Evolutionary conservation across 495 filamentous ascomycete species (phyloP), one percentile per base, ranked within the genome.

Genomic region (Penicillium silybi): DNA sequence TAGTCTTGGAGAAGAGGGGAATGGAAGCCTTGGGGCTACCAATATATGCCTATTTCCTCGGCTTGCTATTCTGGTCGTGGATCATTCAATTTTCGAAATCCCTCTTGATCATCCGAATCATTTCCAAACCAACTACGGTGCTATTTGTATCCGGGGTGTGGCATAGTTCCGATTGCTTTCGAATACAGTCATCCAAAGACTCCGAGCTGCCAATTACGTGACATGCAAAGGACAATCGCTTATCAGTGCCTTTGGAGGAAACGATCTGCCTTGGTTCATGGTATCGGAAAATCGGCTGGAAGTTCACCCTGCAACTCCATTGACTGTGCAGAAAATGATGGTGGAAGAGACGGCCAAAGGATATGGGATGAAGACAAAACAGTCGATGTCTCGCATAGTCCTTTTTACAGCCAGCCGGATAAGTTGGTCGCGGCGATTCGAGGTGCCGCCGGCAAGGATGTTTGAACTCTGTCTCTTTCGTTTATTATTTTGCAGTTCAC

Each of bases 121-220:
- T 23, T n/a, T 6, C 41, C 22, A 8, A 4, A 37, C 20, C 45
- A 2, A 55, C 50, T 2, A 53, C 57, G 4, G 11, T 81, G 40
- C 59, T 79, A 48, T 65, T 77, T 44, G 65, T 80, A 15, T 74
- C 71, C 9, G 79, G 76, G 2, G 70, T 75, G 2, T 80, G 78
- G 77, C 73, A 76, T 56, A 62, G 25, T 15, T 53, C 70, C 2
- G 49, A 53, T 3, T 69, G 58, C 44, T 76, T 64, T 52, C n/a
- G n/a, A 26, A 57, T 47, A 54, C 60, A 29, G 61, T 79, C 3
- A 61, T 61, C 19, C 40, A 65, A 10, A 48, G 66, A 19, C 69
- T 82, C 26, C 35, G 59, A 35, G 51, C 46, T 15, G 57, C 61
- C 23, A 57, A 65, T 18, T 76, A 73, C 65, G 59, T 63, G 40